These are phyloP conservation scores for Kluyveromyces aestuarii DNA, from an alignment of 805 yeast genomes.

Conservation along the genomic window DNA sequence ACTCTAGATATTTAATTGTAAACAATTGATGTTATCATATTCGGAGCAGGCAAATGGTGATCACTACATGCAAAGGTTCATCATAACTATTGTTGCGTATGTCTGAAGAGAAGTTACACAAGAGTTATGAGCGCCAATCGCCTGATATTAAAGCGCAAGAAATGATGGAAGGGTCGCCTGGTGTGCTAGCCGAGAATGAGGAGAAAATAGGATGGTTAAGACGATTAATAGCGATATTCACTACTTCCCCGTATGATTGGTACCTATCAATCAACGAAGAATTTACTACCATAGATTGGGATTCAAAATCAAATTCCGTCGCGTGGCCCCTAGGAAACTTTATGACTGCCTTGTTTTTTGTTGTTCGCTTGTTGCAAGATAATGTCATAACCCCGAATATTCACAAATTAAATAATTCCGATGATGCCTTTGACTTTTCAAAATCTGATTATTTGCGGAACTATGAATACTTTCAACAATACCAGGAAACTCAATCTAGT, in stretches of 20 bases:
- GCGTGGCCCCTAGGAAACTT: constrained; percentile 22
- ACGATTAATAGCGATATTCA: constrained; percentile 2
- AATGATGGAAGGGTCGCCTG: not conserved
- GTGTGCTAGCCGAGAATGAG: constrained; percentile 1
- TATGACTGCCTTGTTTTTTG: constrained; percentile 13
- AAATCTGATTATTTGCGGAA: constrained; percentile 17
- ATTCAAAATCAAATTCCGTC: constrained; percentile 13
- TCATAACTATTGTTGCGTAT: constrained; percentile 12
- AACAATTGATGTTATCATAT: not conserved
- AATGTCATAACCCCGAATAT: constrained; percentile 21
- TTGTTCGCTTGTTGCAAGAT: constrained; percentile 22
- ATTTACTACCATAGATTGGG: constrained; percentile 25
- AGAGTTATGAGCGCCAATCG: not conserved
- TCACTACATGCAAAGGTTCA: constrained; percentile 4
- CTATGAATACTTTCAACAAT: constrained; percentile 11
- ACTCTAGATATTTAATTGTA: not conserved
- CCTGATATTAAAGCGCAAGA: not conserved
- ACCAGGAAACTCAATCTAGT: constrained; percentile 4
- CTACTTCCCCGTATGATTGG: constrained; percentile 18
- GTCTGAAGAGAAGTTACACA: not conserved
- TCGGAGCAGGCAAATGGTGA: not conserved
- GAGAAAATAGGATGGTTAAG: constrained; percentile 2
- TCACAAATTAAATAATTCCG: constrained; percentile 9
- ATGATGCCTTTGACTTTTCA: constrained; percentile 23
- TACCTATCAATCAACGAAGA: constrained; percentile 15